Percentiles rank a stretch among this genome's conserved stretches.
phyloP scores from a whole-genome alignment of 1,284 basidiomycete genomes.

The Hemileia vastatrix region DNA sequence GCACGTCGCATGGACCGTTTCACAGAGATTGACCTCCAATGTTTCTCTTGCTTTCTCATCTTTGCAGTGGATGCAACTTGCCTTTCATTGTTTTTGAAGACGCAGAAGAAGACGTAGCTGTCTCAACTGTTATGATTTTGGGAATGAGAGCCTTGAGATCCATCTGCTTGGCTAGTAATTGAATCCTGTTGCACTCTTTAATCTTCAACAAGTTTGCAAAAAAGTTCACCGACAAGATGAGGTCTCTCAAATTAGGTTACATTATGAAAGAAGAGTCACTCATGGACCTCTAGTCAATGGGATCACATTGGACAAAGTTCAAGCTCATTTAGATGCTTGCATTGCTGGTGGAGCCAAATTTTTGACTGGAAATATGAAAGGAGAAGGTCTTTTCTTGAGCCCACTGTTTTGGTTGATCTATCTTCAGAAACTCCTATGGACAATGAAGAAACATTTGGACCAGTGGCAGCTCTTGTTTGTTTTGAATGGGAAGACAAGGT shows the following conservation, averaged over 20 bases:
- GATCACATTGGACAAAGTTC: conserved; percentile 37
- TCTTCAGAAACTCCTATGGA: too few relatives aligned
- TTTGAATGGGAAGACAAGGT: too few relatives aligned
- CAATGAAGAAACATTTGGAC: too few relatives aligned
- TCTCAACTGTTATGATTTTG: conserved; percentile 37
- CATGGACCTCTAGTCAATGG: conserved; percentile 42
- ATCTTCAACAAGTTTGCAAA: conserved; percentile 38
- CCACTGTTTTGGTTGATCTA: conserved; percentile 37
- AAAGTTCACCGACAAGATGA: conserved; percentile 35
- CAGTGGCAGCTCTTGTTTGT: too few relatives aligned
- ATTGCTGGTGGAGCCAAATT: conserved; percentile 37
- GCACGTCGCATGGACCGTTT: too few relatives aligned
- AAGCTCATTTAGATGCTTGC: conserved; percentile 35
- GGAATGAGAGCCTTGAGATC: conserved; percentile 43
- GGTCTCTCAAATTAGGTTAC: conserved; percentile 38
- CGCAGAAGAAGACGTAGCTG: conserved; percentile 39
- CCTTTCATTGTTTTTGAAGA: conserved; percentile 44
- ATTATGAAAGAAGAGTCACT: conserved; percentile 38
- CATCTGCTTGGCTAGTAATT: conserved; percentile 41
- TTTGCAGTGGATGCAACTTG: conserved; percentile 35
- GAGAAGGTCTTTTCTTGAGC: conserved; percentile 44
- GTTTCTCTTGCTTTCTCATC: too few relatives aligned
- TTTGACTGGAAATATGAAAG: conserved; percentile 38
- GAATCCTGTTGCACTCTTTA: conserved; percentile 36
- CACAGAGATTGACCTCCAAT: too few relatives aligned